Evolutionary conservation across 768 basidiomycete species (phyloP).

Genomic region (Candolleomyces eurysporus): DNA sequence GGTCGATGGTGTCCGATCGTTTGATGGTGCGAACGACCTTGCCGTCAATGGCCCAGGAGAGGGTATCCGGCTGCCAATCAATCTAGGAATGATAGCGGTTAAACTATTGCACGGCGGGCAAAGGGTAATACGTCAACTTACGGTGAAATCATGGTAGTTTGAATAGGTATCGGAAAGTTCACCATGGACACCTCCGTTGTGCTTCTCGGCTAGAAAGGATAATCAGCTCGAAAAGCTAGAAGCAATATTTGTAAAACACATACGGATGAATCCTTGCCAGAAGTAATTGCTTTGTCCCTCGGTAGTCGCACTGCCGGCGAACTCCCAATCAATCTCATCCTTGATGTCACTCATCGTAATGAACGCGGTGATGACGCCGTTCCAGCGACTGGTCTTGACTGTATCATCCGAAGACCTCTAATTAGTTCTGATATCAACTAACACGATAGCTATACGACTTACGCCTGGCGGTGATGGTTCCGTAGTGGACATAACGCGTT

Average conservation of each 20-base stretch:
- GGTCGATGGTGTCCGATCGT: conserved; percentile 50
- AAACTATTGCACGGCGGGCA: neutral
- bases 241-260: conserved; percentile 21
- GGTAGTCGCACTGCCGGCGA: conserved; percentile 60
- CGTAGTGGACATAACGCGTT: conserved; percentile 82
- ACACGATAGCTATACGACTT: conserved; percentile 12
- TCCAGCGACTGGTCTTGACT: conserved; percentile 82
- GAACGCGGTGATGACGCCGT: conserved; percentile 80
- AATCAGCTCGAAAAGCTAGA: neutral
- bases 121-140: conserved; percentile 29
- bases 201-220: conserved; percentile 36
- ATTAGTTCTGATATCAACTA: no score
- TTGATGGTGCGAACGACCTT: conserved; percentile 67
- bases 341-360: conserved; percentile 84
- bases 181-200: conserved; percentile 45
- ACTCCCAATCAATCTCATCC: conserved; percentile 89
- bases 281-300: conserved; percentile 79
- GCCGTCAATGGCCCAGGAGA: conserved; percentile 72
- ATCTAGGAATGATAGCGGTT: conserved; percentile 43
- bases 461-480: conserved; percentile 67
- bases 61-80: conserved; percentile 71
- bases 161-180: conserved; percentile 60
- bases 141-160: conserved; percentile 77
- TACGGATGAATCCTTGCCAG: conserved; percentile 72
- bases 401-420: neutral